Evolutionary conservation across 2,329 filamentous ascomycete species (phyloP).

Genomic region (Fusarium sp.): DNA sequence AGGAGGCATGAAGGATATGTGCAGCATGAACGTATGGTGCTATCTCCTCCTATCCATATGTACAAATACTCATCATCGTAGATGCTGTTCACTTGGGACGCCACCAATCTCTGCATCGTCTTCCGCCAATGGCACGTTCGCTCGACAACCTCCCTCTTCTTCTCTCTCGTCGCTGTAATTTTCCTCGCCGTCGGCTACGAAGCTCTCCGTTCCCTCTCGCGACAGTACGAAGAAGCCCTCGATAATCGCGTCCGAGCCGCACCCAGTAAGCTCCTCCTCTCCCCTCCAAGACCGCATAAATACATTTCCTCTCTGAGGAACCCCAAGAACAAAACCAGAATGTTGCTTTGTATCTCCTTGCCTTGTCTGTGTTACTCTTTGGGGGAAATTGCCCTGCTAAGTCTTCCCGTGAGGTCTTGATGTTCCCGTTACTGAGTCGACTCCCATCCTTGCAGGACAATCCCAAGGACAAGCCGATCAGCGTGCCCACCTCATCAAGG

Average conservation of each 20-base stretch:
- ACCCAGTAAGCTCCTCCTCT: constrained; percentile 58
- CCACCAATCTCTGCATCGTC: constrained; percentile 92
- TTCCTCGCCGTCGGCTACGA: constrained; percentile 93
- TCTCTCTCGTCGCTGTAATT: constrained; percentile 85
- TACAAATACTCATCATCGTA: constrained; percentile 51
- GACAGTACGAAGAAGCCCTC: constrained; percentile 76
- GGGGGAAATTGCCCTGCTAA: constrained; percentile 45
- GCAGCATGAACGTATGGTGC: constrained; percentile 86
- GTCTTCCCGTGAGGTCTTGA: constrained; percentile 41
- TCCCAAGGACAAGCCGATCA: constrained; percentile 69
- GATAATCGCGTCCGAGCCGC: constrained; percentile 58
- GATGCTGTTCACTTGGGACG: constrained; percentile 99
- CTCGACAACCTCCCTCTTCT: constrained; percentile 76
- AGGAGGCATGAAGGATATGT: constrained; percentile 72
- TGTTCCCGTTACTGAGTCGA: constrained; percentile 68
- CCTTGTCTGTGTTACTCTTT: constrained; percentile 17
- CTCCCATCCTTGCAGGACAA: constrained; percentile 77
- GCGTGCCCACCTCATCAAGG: constrained; percentile 81
- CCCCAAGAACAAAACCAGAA: constrained; percentile 25
- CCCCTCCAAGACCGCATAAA: not conserved
- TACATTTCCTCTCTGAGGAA: constrained; percentile 13
- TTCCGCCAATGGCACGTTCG: constrained; percentile 91
- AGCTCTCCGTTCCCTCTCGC: constrained; percentile 78
- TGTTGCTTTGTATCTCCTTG: constrained; percentile 22
- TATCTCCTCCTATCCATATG: not conserved